Conservation (phyloP, 768 basidiomycete genomes). For the Candolleomyces efflorescens region DNA sequence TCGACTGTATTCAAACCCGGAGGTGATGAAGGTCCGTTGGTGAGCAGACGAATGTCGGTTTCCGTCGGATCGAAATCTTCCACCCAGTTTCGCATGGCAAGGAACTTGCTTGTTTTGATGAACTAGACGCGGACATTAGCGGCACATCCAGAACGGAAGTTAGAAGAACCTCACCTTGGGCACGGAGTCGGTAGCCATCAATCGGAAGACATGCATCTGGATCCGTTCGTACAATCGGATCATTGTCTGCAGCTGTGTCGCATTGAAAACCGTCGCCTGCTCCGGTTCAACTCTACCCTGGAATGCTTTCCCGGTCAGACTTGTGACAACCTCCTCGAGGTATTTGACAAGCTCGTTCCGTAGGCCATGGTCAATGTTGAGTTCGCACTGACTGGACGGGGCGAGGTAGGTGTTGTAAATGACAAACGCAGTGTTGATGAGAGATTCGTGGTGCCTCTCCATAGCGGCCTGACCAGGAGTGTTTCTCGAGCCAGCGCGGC, state of each 20-base stretch:
- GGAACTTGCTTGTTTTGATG: constrained; percentile 81
- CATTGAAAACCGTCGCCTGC: constrained; percentile 81
- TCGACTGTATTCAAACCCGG: constrained; percentile 65
- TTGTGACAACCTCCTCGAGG: constrained; percentile 84
- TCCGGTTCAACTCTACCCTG: constrained; percentile 79
- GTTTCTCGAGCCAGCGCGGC: constrained; percentile 35
- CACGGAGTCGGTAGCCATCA: constrained; percentile 99
- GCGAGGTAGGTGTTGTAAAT: constrained; percentile 96
- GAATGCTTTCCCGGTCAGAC: constrained; percentile 69
- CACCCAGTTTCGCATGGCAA: constrained; percentile 73
- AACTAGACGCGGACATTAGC: constrained; percentile 47
- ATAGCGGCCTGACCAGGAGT: constrained; percentile 84
- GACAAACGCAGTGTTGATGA: constrained; percentile 91
- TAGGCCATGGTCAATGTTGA: constrained; percentile 97
- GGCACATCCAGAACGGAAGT: not conserved
- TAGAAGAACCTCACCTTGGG: constrained; percentile 65
- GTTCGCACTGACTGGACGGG: constrained; percentile 90
- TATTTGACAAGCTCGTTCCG: constrained; percentile 94
- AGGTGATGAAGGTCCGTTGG: constrained; percentile 55
- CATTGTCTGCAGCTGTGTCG: constrained; percentile 92
- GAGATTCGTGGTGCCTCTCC: constrained; percentile 94
- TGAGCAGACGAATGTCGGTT: constrained; percentile 52
- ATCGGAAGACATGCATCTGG: constrained; percentile 91
- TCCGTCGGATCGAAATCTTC: constrained; percentile 71
- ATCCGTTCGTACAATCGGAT: constrained; percentile 94